Evolutionary conservation across 805 yeast species (phyloP), one percentile per base, ranked within the genome.

Genomic region (Nakazawaea pomicola): DNA sequence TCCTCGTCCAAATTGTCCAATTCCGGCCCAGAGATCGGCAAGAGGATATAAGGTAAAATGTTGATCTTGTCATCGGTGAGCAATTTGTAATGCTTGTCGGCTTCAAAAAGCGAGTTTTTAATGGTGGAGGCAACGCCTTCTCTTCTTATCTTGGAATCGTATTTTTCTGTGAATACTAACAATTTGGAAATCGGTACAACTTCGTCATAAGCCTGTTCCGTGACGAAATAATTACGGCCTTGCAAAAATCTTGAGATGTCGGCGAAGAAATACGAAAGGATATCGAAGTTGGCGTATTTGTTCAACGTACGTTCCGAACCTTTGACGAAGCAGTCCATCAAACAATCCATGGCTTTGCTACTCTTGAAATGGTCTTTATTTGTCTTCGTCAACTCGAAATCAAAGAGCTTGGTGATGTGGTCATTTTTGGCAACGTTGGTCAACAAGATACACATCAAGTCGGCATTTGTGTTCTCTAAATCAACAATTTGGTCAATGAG

Each of bases 81-180:
- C 33, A 91, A 65, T 18, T 56, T 59, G 51, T 62, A 62, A 56
- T 91, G 98, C 27, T 75, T 61, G 30, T 78, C 76, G 1, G 85
- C 68, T 55, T 90, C 96, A 54, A 91, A 91, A 37, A 91, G 65
- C 0, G 91, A 76, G 61, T 91, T 91, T 59, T 93, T 91, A 51
- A 93, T 85, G 2, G 96, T 84, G 4, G 95, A 83, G 1, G 95
- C 95, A 29, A 87, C 90, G 55, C 96, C 97, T 57, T 84, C 90
- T 62, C 98, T 75, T 64, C 98, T 79, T 19, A 78, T 76, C 52
- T 77, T 78, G 11, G 86, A 70, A 54, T 83, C 90, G 49, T 80
- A 83, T 53, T 80, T 77, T 55, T 86, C 90, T 4, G 96, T 83
- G 62, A 88, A 89, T 0, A 80, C 93, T 45, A 86, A 67, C 20